These are phyloP conservation scores for Malus hybrid DNA, from an alignment of 331 rosid genomes.

Conservation along the genomic window DNA sequence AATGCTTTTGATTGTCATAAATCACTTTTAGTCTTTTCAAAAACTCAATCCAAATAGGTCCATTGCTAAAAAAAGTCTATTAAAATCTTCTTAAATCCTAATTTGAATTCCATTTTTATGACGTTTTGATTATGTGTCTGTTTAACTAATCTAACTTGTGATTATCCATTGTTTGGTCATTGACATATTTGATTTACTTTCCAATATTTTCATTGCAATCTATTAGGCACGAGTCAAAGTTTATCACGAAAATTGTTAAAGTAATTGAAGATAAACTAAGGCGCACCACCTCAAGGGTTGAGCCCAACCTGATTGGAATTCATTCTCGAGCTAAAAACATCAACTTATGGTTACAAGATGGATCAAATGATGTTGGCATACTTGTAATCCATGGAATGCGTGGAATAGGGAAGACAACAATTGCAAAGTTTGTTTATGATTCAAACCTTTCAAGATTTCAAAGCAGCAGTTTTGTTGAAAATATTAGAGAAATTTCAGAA, in stretches of 20 bases:
- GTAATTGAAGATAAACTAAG: not conserved
- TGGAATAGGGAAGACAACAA: conserved; percentile 8
- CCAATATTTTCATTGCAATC: not conserved
- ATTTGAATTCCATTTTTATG: too few relatives aligned
- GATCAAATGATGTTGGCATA: not conserved
- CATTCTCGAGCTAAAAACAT: not conserved
- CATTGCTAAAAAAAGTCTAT: too few relatives aligned
- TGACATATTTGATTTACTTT: not conserved
- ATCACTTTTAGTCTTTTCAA: too few relatives aligned
- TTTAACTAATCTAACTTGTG: too few relatives aligned
- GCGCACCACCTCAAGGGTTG: not conserved
- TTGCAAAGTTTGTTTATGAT: not conserved
- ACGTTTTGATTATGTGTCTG: too few relatives aligned
- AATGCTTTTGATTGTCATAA: too few relatives aligned
- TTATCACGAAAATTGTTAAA: conserved; percentile 2
- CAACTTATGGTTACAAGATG: not conserved
- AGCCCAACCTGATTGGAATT: not conserved
- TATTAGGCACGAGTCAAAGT: conserved; percentile 7
- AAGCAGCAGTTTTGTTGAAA: not conserved
- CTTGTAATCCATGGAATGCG: not conserved
- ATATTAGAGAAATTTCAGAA: not conserved
- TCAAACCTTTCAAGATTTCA: not conserved
- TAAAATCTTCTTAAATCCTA: too few relatives aligned
- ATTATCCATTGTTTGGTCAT: too few relatives aligned
- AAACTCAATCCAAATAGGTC: too few relatives aligned